These are phyloP conservation scores for Rugonectria rugulosa DNA, from an alignment of 2,329 filamentous ascomycete genomes.

Conservation along the genomic window DNA sequence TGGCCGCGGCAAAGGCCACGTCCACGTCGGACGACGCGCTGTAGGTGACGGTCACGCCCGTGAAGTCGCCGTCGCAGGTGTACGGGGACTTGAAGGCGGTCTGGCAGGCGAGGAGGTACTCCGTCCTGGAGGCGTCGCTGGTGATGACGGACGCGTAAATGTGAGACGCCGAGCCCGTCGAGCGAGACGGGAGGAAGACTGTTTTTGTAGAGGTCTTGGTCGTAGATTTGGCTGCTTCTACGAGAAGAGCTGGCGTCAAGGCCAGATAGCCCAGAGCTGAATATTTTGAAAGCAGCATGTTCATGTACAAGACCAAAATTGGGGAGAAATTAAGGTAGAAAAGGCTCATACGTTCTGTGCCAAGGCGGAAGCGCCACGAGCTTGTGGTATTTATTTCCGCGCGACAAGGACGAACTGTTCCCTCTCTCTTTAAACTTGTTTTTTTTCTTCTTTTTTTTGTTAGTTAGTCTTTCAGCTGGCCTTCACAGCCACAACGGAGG, in stretches of 20 bases:
- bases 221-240: conserved; percentile 8
- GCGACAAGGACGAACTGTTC: no score
- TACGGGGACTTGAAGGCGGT: conserved; percentile 28
- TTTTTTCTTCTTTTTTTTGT: no score
- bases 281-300: background rate
- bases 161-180: conserved; percentile 27
- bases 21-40: conserved; percentile 21
- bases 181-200: conserved; percentile 23
- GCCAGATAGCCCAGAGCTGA: conserved; percentile 2
- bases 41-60: conserved; percentile 31
- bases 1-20: conserved; percentile 22
- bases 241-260: conserved; percentile 1
- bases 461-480: no score
- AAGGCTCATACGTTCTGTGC: no score
- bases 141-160: conserved; percentile 38
- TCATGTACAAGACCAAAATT: background rate
- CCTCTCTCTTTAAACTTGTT: no score
- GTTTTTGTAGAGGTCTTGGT: conserved; percentile 24
- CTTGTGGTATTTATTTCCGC: no score
- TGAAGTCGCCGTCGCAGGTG: conserved; percentile 31
- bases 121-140: conserved; percentile 24
- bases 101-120: conserved; percentile 36
- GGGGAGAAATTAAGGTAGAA: no score
- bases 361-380: no score
- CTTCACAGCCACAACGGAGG: no score